These are phyloP conservation scores for Colletotrichum filicis DNA, from an alignment of 2,329 filamentous ascomycete genomes.

Conservation along the genomic window DNA sequence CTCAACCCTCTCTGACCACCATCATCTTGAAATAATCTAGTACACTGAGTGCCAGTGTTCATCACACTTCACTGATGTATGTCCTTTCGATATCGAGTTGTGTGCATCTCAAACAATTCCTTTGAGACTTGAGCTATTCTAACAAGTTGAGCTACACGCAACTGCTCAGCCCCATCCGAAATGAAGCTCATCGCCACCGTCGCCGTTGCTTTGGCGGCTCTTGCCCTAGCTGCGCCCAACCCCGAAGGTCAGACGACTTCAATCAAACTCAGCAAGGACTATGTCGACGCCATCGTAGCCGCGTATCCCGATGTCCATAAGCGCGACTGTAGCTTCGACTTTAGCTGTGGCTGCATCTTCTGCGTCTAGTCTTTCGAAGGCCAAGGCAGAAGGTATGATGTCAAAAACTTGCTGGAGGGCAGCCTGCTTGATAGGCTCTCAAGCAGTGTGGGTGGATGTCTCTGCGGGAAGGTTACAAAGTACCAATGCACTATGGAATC, in stretches of 20 bases:
- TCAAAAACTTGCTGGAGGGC: no score
- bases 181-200: neutral
- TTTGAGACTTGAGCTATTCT: no score
- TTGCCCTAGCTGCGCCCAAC: neutral
- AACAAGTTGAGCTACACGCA: neutral
- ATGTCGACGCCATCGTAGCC: slow-evolving; percentile 3
- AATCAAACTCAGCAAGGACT: neutral
- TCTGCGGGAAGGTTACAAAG: no score
- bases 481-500: no score
- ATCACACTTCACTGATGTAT: no score
- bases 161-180: neutral
- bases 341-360: slow-evolving; percentile 9
- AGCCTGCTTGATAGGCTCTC: neutral
- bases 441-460: no score
- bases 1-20: no score
- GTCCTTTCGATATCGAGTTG: no score
- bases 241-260: neutral
- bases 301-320: neutral
- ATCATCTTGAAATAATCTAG: no score
- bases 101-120: no score
- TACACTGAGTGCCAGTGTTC: no score
- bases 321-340: slow-evolving; percentile 6
- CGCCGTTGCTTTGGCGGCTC: neutral
- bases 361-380: neutral
- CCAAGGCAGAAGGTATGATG: neutral